Conservation (phyloP, 192 early-diverging fungal genomes). For the Dissophora globulifera region DNA sequence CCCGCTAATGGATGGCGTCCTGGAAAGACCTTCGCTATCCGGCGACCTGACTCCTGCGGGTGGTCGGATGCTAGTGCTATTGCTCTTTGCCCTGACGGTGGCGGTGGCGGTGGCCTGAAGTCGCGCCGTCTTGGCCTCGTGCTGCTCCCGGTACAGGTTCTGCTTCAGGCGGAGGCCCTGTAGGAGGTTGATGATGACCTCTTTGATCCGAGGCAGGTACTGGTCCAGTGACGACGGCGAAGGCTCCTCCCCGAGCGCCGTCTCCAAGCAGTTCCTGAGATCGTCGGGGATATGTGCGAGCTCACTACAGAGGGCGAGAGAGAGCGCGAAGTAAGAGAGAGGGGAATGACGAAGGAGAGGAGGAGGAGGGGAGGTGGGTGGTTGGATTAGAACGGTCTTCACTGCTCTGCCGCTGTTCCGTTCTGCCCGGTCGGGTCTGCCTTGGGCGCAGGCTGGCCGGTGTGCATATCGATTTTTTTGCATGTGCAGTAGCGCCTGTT, state of each 20-base stretch:
- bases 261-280: slow-evolving; percentile 56
- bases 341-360: too few species aligned
- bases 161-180: slow-evolving; percentile 66
- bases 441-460: too few species aligned
- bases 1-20: too few species aligned
- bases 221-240: slow-evolving; percentile 56
- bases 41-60: not conserved
- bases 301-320: slow-evolving; percentile 41
- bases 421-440: too few species aligned
- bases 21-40: not conserved
- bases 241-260: slow-evolving; percentile 56
- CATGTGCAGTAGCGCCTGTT: not conserved
- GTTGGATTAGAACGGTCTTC: too few species aligned
- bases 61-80: not conserved
- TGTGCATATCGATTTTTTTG: not conserved
- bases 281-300: slow-evolving; percentile 58
- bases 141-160: slow-evolving; percentile 52
- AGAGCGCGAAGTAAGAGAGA: too few species aligned
- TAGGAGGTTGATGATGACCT: slow-evolving; percentile 60
- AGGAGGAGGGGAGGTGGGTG: too few species aligned
- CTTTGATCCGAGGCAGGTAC: slow-evolving; percentile 63
- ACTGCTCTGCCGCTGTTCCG: too few species aligned
- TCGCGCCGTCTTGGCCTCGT: slow-evolving; percentile 23
- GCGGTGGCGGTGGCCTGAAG: not conserved
- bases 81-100: slow-evolving; percentile 19